phyloP scores from a whole-genome alignment of 2,329 filamentous ascomycete genomes.

The Xylaria sp. region DNA sequence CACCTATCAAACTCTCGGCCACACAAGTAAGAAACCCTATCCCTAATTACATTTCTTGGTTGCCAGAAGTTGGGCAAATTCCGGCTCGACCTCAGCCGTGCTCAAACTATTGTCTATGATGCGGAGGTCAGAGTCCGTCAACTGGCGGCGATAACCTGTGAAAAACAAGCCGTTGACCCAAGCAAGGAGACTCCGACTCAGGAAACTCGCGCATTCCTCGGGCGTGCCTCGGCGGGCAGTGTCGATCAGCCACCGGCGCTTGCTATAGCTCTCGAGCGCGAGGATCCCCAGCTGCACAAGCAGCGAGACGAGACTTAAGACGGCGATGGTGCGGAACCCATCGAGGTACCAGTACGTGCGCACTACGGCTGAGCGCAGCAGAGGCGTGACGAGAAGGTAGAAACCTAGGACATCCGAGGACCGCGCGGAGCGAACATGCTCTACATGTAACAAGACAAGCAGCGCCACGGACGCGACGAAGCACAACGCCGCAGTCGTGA shows the following conservation, averaged over 20 bases:
- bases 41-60: slow-evolving; percentile 30
- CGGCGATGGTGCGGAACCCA: slow-evolving; percentile 26
- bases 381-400: slow-evolving; percentile 33
- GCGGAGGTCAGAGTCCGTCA: slow-evolving; percentile 34
- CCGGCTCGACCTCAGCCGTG: slow-evolving; percentile 17
- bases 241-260: slow-evolving; percentile 28
- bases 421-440: slow-evolving; percentile 33
- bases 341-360: slow-evolving; percentile 37
- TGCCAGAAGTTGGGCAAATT: slow-evolving; percentile 20
- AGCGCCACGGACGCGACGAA: slow-evolving; percentile 30
- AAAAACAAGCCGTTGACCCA: slow-evolving; percentile 38
- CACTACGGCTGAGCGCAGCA: slow-evolving; percentile 31
- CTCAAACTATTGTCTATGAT: slow-evolving; percentile 33
- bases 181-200: slow-evolving; percentile 36
- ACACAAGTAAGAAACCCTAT: neutral
- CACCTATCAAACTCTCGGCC: neutral
- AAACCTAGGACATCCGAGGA: slow-evolving; percentile 33
- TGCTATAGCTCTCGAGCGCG: slow-evolving; percentile 35
- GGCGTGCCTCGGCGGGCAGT: slow-evolving; percentile 2
- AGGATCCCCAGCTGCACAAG: slow-evolving; percentile 35
- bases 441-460: slow-evolving; percentile 31
- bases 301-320: slow-evolving; percentile 24
- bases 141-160: slow-evolving; percentile 30
- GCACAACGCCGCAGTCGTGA: slow-evolving; percentile 29
- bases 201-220: slow-evolving; percentile 37